A percentile compares a stretch with the other conserved stretches of the same genome.
Conservation (phyloP, 441 rosid genomes). For the Cnidoscolus chayamansa region DNA sequence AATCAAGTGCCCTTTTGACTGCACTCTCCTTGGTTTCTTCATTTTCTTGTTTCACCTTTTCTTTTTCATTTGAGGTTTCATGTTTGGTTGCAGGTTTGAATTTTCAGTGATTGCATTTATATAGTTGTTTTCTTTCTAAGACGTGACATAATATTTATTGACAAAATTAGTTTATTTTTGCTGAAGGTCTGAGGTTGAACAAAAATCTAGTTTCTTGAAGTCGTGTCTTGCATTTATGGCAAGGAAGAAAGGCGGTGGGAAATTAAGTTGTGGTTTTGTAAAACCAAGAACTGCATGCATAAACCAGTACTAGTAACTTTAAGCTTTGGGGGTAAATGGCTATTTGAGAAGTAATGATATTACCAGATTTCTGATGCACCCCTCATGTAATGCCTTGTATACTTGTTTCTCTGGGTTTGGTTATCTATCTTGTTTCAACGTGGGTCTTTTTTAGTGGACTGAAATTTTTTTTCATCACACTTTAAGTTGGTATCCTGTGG, state of each 20-base stretch:
- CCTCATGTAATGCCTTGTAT: too few relatives aligned
- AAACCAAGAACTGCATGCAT: not conserved
- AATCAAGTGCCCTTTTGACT: too few relatives aligned
- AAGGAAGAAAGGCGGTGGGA: not conserved
- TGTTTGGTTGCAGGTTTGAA: not conserved
- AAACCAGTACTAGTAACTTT: not conserved
- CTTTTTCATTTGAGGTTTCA: slow-evolving; percentile 1
- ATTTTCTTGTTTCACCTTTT: not conserved
- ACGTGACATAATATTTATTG: not conserved
- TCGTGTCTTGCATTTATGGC: not conserved
- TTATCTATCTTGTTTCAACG: not conserved
- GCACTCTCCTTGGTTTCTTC: not conserved
- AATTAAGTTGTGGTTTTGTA: not conserved
- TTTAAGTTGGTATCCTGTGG: slow-evolving; percentile 14
- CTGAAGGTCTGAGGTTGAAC: not conserved
- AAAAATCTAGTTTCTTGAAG: not conserved
- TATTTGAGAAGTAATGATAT: not conserved
- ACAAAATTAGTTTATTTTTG: not conserved
- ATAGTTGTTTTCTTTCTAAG: not conserved
- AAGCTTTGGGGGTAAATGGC: not conserved
- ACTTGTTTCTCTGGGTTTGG: not conserved
- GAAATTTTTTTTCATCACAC: not conserved
- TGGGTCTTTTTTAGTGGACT: not conserved
- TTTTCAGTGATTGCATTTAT: not conserved
- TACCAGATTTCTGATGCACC: too few relatives aligned